Percentiles rank a stretch among this genome's conserved stretches.
phyloP scores from a whole-genome alignment of 768 basidiomycete genomes.

The Rubroboletus satanas region DNA sequence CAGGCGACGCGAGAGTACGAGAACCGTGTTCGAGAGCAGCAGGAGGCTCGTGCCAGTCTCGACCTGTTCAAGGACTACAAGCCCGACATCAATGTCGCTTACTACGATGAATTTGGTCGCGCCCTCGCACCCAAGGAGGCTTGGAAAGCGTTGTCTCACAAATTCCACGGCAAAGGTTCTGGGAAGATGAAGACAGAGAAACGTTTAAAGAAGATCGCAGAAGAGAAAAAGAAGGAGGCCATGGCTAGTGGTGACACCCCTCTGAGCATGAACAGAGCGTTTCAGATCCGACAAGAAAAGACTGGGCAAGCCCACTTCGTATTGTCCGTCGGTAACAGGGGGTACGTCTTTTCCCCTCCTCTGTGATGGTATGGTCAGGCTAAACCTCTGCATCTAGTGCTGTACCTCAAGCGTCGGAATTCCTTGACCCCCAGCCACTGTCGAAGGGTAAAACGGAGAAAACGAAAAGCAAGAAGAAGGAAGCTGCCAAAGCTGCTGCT shows the following conservation, averaged over 20 bases:
- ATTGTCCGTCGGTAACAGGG: conserved; percentile 88
- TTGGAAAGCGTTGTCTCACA: conserved; percentile 96
- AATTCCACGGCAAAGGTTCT: conserved; percentile 97
- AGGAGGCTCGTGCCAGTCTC: conserved; percentile 77
- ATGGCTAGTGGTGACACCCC: conserved; percentile 97
- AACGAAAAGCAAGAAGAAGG: conserved; percentile 76
- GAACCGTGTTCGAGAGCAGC: conserved; percentile 86
- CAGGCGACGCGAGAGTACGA: conserved; percentile 94
- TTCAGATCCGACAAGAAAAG: conserved; percentile 90
- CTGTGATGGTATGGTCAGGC: neutral
- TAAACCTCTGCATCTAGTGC: conserved; percentile 47
- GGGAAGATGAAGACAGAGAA: conserved; percentile 98
- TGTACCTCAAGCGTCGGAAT: conserved; percentile 80
- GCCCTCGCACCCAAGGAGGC: conserved; percentile 89
- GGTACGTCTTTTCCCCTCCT: conserved; percentile 44
- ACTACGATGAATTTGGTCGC: conserved; percentile 95
- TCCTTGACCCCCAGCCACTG: conserved; percentile 75
- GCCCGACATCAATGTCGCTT: conserved; percentile 93
- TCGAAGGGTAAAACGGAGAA: conserved; percentile 84
- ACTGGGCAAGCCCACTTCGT: conserved; percentile 96
- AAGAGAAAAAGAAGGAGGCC: conserved; percentile 90
- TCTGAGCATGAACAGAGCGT: conserved; percentile 90
- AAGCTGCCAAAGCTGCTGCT: conserved; percentile 43
- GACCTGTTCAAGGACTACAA: conserved; percentile 92
- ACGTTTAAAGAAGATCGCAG: conserved; percentile 92